Evolutionary conservation across 805 yeast genomes (phyloP).

Genomic region (Debaryomyces castellii): DNA sequence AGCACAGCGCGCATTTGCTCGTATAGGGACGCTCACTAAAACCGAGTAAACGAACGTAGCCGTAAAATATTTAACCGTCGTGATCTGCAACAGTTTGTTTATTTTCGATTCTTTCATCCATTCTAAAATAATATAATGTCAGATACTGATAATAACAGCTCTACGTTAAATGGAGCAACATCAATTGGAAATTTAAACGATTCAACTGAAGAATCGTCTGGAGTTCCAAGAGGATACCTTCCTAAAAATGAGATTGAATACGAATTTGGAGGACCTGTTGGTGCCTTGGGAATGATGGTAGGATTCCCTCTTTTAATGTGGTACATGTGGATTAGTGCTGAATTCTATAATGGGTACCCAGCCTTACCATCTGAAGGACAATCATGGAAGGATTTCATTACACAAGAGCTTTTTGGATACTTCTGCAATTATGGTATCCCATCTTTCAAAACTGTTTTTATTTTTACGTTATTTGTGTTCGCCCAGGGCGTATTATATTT

Average conservation of each 20-base stretch:
- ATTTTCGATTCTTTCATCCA: not conserved
- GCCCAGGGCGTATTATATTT: constrained; percentile 75
- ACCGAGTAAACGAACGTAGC: not conserved
- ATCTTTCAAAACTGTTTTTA: constrained; percentile 56
- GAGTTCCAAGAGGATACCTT: constrained; percentile 26
- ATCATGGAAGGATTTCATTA: constrained; percentile 50
- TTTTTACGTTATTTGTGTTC: constrained; percentile 68
- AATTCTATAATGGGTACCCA: constrained; percentile 70
- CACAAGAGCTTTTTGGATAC: constrained; percentile 39
- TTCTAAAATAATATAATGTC: not conserved
- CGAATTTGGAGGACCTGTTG: constrained; percentile 93
- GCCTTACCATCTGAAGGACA: constrained; percentile 66
- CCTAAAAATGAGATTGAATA: constrained; percentile 58
- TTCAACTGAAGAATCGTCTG: not conserved
- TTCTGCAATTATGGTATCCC: constrained; percentile 60
- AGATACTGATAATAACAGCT: not conserved
- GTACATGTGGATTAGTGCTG: constrained; percentile 93
- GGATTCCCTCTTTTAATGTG: constrained; percentile 94
- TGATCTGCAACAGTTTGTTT: not conserved
- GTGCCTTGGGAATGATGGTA: constrained; percentile 86
- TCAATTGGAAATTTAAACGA: not conserved
- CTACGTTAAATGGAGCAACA: not conserved
- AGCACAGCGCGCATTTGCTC: no score
- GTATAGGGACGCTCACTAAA: not conserved
- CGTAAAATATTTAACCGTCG: not conserved